Conservation (phyloP, 2,329 filamentous ascomycete genomes). For the Rutstroemia sydowiana region DNA sequence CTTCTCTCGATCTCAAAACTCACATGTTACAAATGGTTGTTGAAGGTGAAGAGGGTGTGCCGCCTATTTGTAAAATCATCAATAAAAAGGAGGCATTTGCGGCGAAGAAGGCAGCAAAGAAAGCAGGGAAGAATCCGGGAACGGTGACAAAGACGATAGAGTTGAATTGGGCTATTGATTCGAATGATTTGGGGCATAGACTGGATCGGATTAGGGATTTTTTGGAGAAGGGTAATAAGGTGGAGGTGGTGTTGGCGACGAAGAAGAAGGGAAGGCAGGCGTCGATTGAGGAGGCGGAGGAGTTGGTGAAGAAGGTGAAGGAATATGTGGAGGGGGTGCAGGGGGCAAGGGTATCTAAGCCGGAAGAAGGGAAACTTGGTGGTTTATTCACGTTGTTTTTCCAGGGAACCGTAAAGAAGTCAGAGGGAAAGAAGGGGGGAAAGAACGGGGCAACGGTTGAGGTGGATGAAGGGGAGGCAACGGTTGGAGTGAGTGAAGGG, state of each 20-base stretch:
- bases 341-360: constrained; percentile 39
- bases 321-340: constrained; percentile 29
- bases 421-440: not conserved
- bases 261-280: constrained; percentile 58
- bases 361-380: constrained; percentile 39
- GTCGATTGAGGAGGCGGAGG: constrained; percentile 51
- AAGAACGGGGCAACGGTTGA: not conserved
- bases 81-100: constrained; percentile 46
- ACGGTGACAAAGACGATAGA: constrained; percentile 68
- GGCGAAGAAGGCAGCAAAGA: constrained; percentile 36
- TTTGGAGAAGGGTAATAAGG: constrained; percentile 63
- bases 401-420: constrained; percentile 36
- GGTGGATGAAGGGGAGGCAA: not conserved
- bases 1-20: constrained; percentile 39
- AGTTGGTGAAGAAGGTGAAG: constrained; percentile 46
- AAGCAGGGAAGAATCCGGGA: constrained; percentile 26
- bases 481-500: not conserved
- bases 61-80: constrained; percentile 51
- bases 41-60: constrained; percentile 23
- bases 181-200: constrained; percentile 66
- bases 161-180: constrained; percentile 79
- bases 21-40: constrained; percentile 45
- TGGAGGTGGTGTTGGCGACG: constrained; percentile 64
- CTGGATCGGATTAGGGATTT: constrained; percentile 62
- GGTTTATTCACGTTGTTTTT: constrained; percentile 38